Percentiles rank a stretch among this genome's conserved stretches.
These are phyloP conservation scores for Ochromonas danica DNA, from an alignment of 108 stramenopile genomes.

Conservation along the genomic window DNA sequence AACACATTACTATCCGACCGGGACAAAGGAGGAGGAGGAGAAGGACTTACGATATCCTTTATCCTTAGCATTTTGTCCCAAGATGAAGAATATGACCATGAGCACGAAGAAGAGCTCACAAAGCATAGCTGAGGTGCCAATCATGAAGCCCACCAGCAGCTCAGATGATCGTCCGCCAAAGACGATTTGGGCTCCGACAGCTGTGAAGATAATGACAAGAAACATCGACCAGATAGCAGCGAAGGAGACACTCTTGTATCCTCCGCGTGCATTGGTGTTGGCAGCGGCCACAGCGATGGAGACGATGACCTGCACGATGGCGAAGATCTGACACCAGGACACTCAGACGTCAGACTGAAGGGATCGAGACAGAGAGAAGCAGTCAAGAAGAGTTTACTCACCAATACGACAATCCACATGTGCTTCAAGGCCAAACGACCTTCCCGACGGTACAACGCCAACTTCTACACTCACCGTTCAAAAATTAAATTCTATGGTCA, in stretches of 20 bases:
- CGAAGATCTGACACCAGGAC: not conserved
- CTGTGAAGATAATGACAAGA: constrained; percentile 1
- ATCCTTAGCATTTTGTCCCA: not conserved
- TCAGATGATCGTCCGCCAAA: not conserved
- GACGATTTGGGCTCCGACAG: not conserved
- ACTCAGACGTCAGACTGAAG: no score
- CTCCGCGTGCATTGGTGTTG: not conserved
- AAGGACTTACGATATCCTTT: not conserved
- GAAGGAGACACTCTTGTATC: not conserved
- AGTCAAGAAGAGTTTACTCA: not conserved
- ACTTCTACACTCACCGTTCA: no score
- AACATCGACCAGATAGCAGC: constrained; percentile 31
- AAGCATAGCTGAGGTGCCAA: constrained; percentile 7
- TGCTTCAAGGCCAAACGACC: constrained; percentile 29
- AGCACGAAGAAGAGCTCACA: constrained; percentile 11
- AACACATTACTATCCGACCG: no score
- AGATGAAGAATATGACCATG: constrained; percentile 24
- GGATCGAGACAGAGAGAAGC: no score
- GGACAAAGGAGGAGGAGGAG: no score
- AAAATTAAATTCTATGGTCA: no score
- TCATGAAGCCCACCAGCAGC: constrained; percentile 18
- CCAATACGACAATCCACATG: constrained; percentile 29
- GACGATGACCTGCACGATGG: constrained; percentile 10
- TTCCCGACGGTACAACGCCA: constrained; percentile 4
- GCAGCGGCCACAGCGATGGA: constrained; percentile 19